phyloP scores from a whole-genome alignment of 1,284 basidiomycete species.

The Chiua sp. region DNA sequence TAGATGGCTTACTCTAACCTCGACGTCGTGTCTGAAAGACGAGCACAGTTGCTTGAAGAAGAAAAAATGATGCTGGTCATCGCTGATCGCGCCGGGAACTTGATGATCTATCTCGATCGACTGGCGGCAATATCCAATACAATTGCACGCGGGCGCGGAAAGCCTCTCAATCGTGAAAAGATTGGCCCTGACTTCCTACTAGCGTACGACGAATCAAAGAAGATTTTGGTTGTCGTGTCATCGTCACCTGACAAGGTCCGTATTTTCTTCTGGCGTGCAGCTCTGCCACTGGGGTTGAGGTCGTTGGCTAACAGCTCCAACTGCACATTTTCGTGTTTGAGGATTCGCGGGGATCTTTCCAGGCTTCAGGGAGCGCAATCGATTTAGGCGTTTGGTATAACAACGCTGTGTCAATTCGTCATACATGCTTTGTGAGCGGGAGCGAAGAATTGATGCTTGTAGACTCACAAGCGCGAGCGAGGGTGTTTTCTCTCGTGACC shows the following conservation, averaged over 20 bases:
- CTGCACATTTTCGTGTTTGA: slow-evolving; percentile 54
- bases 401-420: slow-evolving; percentile 31
- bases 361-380: slow-evolving; percentile 42
- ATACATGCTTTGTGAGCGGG: slow-evolving; percentile 44
- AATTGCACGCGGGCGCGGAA: slow-evolving; percentile 33
- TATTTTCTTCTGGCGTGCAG: not conserved
- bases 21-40: slow-evolving; percentile 31
- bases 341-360: slow-evolving; percentile 40
- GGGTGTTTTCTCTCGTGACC: slow-evolving; percentile 56
- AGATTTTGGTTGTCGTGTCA: slow-evolving; percentile 50
- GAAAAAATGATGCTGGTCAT: slow-evolving; percentile 49
- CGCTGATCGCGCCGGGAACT: slow-evolving; percentile 37
- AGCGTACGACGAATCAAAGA: slow-evolving; percentile 56
- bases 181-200: slow-evolving; percentile 49
- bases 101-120: slow-evolving; percentile 47
- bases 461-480: slow-evolving; percentile 44
- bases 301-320: slow-evolving; percentile 32
- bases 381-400: slow-evolving; percentile 52
- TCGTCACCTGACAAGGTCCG: slow-evolving; percentile 44
- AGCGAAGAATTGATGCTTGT: slow-evolving; percentile 56
- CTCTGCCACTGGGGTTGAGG: accelerated
- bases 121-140: slow-evolving; percentile 39
- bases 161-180: slow-evolving; percentile 47
- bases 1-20: not conserved
- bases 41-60: slow-evolving; percentile 42